Conservation (phyloP, 2,329 filamentous ascomycete genomes). For the Talaromyces sp. region DNA sequence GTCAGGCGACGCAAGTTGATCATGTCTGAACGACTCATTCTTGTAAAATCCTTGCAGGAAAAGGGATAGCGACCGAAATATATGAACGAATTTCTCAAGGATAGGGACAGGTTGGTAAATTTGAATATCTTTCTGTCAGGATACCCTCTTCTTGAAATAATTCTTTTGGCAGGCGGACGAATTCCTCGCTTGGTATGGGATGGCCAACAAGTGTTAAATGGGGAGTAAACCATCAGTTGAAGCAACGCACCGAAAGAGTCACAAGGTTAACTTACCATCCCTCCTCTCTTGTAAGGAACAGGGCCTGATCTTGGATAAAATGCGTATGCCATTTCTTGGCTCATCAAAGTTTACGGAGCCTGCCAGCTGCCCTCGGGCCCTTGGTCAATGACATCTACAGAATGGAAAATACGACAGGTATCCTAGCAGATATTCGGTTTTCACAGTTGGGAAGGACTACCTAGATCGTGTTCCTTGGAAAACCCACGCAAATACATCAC, state of each 20-base stretch:
- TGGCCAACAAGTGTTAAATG: neutral
- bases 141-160: neutral
- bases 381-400: neutral
- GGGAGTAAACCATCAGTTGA: neutral
- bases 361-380: neutral
- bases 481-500: neutral
- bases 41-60: neutral
- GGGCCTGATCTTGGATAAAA: neutral
- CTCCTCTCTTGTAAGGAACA: neutral
- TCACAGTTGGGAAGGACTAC: neutral
- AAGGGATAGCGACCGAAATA: neutral
- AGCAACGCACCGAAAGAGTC: neutral
- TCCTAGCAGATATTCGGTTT: neutral
- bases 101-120: neutral
- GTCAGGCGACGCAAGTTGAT: neutral
- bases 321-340: neutral
- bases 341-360: neutral
- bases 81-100: neutral
- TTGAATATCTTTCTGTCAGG: neutral
- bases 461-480: neutral
- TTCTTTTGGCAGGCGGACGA: neutral
- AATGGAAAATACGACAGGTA: neutral
- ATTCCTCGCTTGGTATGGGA: neutral
- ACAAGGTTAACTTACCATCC: neutral
- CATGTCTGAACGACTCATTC: neutral